Percentiles rank a stretch among this genome's conserved stretches.
Conservation (phyloP, 2,329 filamentous ascomycete species). For the Taxawa tesnikishii region DNA sequence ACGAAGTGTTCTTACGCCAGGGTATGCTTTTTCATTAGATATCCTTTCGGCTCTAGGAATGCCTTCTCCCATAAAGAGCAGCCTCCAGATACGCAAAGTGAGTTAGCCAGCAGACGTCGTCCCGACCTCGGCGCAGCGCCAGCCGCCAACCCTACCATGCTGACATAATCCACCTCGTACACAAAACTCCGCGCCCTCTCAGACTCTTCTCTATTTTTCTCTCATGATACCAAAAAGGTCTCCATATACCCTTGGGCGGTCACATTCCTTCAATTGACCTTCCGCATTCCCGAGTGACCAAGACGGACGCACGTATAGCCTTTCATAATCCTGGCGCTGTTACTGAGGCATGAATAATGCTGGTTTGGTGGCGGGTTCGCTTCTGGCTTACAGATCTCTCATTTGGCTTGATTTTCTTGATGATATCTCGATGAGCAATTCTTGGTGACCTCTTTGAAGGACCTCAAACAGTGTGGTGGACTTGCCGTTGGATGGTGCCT, state of each 20-base stretch:
- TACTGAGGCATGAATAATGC: no score
- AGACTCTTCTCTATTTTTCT: slow-evolving; percentile 2
- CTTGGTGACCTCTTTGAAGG: no score
- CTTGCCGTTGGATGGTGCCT: no score
- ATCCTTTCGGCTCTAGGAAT: neutral
- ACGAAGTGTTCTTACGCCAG: slow-evolving; percentile 1
- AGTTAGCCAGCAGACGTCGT: neutral
- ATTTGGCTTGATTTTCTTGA: no score
- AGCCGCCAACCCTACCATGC: neutral
- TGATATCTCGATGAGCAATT: no score
- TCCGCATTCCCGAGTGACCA: slow-evolving; percentile 5
- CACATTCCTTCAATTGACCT: neutral
- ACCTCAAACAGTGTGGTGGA: no score
- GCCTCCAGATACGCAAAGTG: neutral
- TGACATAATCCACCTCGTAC: neutral
- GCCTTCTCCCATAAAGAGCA: neutral
- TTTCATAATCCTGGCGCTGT: slow-evolving; percentile 4
- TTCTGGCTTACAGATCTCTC: slow-evolving; percentile 6
- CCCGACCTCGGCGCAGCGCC: neutral
- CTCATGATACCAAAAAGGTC: slow-evolving; percentile 1
- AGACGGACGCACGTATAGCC: slow-evolving; percentile 4
- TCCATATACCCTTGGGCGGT: slow-evolving; percentile 5
- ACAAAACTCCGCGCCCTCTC: neutral
- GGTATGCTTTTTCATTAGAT: neutral
- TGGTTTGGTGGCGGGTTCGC: slow-evolving; percentile 5